These are phyloP conservation scores for Verticillium nubilum DNA, from an alignment of 2,329 filamentous ascomycete species.

Conservation along the genomic window DNA sequence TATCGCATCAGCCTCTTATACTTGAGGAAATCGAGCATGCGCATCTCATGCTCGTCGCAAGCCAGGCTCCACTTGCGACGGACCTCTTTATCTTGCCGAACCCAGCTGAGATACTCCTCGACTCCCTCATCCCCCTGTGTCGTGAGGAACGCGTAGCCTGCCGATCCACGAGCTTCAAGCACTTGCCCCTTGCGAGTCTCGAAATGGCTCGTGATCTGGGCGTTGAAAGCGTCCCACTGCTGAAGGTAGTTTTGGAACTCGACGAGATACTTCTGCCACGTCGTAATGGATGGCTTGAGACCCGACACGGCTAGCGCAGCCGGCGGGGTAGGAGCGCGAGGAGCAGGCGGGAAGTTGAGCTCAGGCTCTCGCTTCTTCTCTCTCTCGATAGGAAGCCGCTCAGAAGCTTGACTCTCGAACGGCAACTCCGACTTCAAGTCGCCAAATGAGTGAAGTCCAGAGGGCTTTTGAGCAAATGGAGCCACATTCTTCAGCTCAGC, in stretches of 20 bases:
- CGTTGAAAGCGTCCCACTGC: constrained; percentile 36
- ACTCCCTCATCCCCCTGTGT: constrained; percentile 39
- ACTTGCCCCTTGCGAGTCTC: constrained; percentile 41
- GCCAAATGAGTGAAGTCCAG: constrained; percentile 46
- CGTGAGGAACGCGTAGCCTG: constrained; percentile 40
- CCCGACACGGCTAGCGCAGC: constrained; percentile 34
- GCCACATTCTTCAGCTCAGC: constrained; percentile 51
- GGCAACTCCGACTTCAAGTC: constrained; percentile 53
- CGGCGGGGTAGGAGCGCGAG: constrained; percentile 43
- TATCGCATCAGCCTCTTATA: constrained; percentile 36
- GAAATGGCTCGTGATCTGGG: constrained; percentile 51
- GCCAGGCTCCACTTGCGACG: constrained; percentile 55
- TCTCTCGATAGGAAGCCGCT: constrained; percentile 28
- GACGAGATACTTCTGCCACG: constrained; percentile 46
- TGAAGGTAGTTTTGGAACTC: constrained; percentile 50
- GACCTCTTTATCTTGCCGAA: constrained; percentile 61
- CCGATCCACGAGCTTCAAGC: constrained; percentile 28
- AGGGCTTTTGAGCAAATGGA: constrained; percentile 41
- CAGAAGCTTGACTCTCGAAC: constrained; percentile 47
- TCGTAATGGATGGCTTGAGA: constrained; percentile 33
- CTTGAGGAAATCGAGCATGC: constrained; percentile 52
- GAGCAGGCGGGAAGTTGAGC: constrained; percentile 42
- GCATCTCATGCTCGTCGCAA: constrained; percentile 53
- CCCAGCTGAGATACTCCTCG: constrained; percentile 51
- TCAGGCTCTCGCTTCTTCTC: constrained; percentile 23